A percentile compares a stretch with the other conserved stretches of the same genome.
Conservation (phyloP, 352 stramenopile genomes). For the Phytopythium montanum region DNA sequence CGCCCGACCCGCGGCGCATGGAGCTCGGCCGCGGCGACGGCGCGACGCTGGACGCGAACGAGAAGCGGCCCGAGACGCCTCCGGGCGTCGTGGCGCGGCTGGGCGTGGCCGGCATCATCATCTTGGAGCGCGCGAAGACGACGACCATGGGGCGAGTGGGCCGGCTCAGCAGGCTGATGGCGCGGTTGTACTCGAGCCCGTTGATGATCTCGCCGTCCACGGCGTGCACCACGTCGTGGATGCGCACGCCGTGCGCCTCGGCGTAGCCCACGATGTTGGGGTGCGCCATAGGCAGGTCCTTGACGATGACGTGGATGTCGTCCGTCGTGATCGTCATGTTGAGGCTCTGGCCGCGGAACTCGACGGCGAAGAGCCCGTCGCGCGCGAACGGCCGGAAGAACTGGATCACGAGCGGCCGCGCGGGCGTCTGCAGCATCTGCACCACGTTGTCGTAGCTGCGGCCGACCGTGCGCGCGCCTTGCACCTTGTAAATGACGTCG, state of each 20-base stretch:
- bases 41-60: constrained; percentile 67
- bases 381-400: constrained; percentile 78
- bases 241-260: constrained; percentile 75
- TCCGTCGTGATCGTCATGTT: constrained; percentile 88
- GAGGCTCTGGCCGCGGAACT: constrained; percentile 72
- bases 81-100: constrained; percentile 35
- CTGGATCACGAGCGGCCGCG: constrained; percentile 68
- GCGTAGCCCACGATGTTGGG: constrained; percentile 83
- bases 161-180: constrained; percentile 72
- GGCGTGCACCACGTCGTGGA: constrained; percentile 75
- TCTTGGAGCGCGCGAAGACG: constrained; percentile 75
- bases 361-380: constrained; percentile 79
- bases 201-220: constrained; percentile 78
- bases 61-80: constrained; percentile 63
- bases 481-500: constrained; percentile 87
- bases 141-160: constrained; percentile 69
- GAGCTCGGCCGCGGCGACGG: constrained; percentile 45
- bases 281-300: constrained; percentile 76
- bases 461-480: constrained; percentile 66
- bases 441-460: constrained; percentile 80
- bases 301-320: constrained; percentile 83
- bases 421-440: constrained; percentile 84
- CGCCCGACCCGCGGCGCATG: constrained; percentile 39
- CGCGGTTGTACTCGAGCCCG: constrained; percentile 77
- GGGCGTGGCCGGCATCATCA: constrained; percentile 41